Evolutionary conservation across 192 early-diverging fungal genomes (phyloP), one percentile per base, ranked within the genome.

Genomic region (Physocladia obscura): DNA sequence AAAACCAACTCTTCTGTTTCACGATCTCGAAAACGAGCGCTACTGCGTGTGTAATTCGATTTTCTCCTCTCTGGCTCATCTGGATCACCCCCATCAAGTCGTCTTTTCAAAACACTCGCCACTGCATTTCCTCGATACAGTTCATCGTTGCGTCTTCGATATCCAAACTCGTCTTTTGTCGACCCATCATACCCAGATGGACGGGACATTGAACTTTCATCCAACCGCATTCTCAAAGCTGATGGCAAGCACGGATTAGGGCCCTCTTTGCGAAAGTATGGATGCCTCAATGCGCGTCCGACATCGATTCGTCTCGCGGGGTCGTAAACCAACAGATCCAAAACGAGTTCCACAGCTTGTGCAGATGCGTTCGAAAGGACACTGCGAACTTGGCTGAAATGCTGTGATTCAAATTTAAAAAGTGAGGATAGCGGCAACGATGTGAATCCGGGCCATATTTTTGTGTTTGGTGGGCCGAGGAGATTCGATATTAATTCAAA

Each of bases 401-500:
- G 79, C 69, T 87, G 74, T 15, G 50, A 21, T 2, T 91, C 84
- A 26, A 91, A 75, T 57, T 79, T 77, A 47, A 94, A 57, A 35
- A 73, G 39, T 4, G 77, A 76, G 6, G 84, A 81, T 57, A 85
- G 71, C 1, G 94, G 94, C 11, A 94, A 76, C 21, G 76, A 59
- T 13, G 61, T 70, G 52, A 91, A 87, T n/a, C 86, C 90, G 8
- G 89, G 91, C 93, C 93, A 96, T 15, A 92, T 88, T 15, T 75
- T 70, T 73, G 82, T 79, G 56, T 85, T 91, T 0, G 97, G 95
- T n/a, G 86, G 85, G 4, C 97, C 97, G 11, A 99, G 82, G 19
- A 96, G 82, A 50, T 90, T 88, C 71, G 91, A 87, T 11, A 97
- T 98, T 67, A 90, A 88, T 56, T 78, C 80, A 19, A 98, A 71